Percentiles rank a stretch among this genome's conserved stretches.
Evolutionary conservation across 441 rosid genomes (phyloP).

Genomic region (Daphne laureola): DNA sequence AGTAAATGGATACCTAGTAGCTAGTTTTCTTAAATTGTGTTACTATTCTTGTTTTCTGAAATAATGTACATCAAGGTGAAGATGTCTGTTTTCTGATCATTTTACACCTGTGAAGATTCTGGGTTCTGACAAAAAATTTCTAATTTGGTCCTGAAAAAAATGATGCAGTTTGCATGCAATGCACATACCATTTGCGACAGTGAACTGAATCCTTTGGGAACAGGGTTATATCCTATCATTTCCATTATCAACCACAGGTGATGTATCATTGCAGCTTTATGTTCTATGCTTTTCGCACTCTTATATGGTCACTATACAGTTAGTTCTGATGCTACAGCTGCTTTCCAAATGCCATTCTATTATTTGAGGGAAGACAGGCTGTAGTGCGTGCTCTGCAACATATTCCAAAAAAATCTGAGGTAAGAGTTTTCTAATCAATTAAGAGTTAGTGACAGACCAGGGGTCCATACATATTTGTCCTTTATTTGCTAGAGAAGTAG

Average conservation of each 20-base stretch:
- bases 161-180: slow-evolving; percentile 89
- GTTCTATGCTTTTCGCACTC: slow-evolving; percentile 10
- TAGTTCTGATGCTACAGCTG: slow-evolving; percentile 47
- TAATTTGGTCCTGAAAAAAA: slow-evolving; percentile 10
- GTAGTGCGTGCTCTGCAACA: slow-evolving; percentile 74
- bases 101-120: slow-evolving; percentile 12
- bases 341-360: slow-evolving; percentile 78
- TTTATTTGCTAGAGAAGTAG: too few relatives aligned
- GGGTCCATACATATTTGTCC: too few relatives aligned
- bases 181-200: slow-evolving; percentile 92
- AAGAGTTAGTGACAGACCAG: too few relatives aligned
- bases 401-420: slow-evolving; percentile 70
- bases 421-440: slow-evolving; percentile 13
- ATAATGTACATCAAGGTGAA: background rate
- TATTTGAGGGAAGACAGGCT: slow-evolving; percentile 71
- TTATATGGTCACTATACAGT: slow-evolving; percentile 16
- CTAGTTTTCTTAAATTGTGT: background rate
- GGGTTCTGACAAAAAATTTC: background rate
- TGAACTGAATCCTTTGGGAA: slow-evolving; percentile 90
- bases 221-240: slow-evolving; percentile 84
- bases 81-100: background rate
- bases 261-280: slow-evolving; percentile 11
- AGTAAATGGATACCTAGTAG: too few relatives aligned
- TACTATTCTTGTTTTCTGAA: background rate
- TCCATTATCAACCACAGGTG: slow-evolving; percentile 96